These are phyloP conservation scores for Senna tora DNA, from an alignment of 306 rosid species.

Conservation along the genomic window DNA sequence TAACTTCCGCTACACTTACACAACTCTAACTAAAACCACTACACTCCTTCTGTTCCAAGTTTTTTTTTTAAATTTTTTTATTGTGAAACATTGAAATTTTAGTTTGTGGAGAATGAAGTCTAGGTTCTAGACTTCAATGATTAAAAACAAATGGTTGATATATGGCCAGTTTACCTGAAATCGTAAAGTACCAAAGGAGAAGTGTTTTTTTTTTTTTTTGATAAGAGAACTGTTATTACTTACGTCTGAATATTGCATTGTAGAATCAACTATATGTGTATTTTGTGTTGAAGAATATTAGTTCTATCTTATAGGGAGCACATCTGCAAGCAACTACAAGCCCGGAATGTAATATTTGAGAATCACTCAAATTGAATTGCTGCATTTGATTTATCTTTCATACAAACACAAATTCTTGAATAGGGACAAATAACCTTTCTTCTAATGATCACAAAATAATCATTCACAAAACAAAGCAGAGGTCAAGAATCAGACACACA, in stretches of 20 bases:
- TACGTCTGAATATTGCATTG: neutral
- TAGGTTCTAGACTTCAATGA: neutral
- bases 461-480: constrained; percentile 54
- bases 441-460: constrained; percentile 41
- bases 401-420: constrained; percentile 34
- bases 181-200: neutral
- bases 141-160: no score
- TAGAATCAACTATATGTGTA: neutral
- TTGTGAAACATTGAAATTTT: neutral
- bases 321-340: neutral
- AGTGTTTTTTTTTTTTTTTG: no score
- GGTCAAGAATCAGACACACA: constrained; percentile 46
- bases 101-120: neutral
- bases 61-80: neutral
- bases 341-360: constrained; percentile 19
- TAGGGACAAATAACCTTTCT: constrained; percentile 34
- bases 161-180: neutral
- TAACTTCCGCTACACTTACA: no score
- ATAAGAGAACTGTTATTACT: no score
- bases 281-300: neutral
- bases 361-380: constrained; percentile 38
- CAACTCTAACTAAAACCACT: no score
- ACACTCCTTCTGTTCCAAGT: neutral
- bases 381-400: constrained; percentile 31
- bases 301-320: neutral